Conservation (phyloP, 768 basidiomycete genomes). For the Lactifluus pinguis region DNA sequence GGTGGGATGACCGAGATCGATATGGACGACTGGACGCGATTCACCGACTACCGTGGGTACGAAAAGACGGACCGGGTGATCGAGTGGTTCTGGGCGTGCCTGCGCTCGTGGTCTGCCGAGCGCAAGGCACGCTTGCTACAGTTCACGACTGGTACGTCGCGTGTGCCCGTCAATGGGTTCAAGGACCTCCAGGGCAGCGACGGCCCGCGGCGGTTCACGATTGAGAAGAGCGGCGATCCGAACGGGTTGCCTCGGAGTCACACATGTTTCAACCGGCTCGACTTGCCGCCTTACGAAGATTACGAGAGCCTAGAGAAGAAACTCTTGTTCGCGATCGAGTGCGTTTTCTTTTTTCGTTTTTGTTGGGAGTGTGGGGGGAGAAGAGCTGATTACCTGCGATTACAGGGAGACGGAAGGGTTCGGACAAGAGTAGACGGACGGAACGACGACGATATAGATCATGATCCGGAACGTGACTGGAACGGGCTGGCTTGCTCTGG, state of each 20-base stretch:
- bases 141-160: constrained; percentile 82
- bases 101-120: constrained; percentile 85
- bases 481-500: constrained; percentile 3
- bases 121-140: constrained; percentile 80
- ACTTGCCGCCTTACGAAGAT: constrained; percentile 84
- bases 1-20: constrained; percentile 62
- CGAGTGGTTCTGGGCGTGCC: constrained; percentile 94
- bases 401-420: constrained; percentile 72
- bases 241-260: constrained; percentile 82
- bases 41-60: constrained; percentile 87
- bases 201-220: constrained; percentile 86
- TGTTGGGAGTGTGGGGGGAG: background rate
- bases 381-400: background rate
- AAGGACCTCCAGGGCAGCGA: constrained; percentile 92
- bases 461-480: background rate
- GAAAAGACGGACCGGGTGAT: constrained; percentile 82
- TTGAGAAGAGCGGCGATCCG: constrained; percentile 90
- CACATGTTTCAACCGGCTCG: constrained; percentile 88
- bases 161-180: constrained; percentile 87
- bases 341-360: constrained; percentile 25
- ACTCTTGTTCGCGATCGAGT: constrained; percentile 78
- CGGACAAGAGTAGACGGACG: constrained; percentile 28
- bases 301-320: constrained; percentile 83
- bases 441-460: background rate
- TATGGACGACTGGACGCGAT: constrained; percentile 86